A percentile compares a stretch with the other conserved stretches of the same genome.
phyloP scores from a whole-genome alignment of 768 basidiomycete species.

The Candolleomyces eurysporus region DNA sequence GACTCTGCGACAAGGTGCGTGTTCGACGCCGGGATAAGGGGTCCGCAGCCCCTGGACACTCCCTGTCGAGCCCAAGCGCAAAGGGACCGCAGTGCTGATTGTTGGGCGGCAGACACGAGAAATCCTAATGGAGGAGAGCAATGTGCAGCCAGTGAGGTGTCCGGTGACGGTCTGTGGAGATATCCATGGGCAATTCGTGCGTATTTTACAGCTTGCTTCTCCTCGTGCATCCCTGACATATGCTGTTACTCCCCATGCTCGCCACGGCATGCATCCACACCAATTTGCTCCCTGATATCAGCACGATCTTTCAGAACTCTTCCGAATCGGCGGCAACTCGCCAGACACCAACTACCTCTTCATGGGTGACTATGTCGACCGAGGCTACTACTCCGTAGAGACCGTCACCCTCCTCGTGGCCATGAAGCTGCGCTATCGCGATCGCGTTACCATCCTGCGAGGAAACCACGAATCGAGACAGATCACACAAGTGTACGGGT shows the following conservation, averaged over 20 bases:
- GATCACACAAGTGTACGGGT: conserved; percentile 99
- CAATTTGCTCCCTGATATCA: conserved; percentile 34
- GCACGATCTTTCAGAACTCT: conserved; percentile 99
- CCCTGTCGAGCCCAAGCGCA: neutral
- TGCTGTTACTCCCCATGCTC: conserved; percentile 3
- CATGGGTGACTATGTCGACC: conserved; percentile 99
- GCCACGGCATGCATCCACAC: conserved; percentile 6
- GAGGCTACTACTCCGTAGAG: conserved; percentile 99
- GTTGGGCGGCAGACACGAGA: conserved; percentile 60
- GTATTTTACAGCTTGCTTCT: conserved; percentile 37
- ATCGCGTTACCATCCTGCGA: conserved; percentile 95
- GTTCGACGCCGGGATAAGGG: conserved; percentile 13
- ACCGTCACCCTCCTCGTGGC: conserved; percentile 97
- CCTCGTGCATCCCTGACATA: conserved; percentile 3
- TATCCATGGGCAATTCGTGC: conserved; percentile 99
- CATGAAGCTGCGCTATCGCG: conserved; percentile 95
- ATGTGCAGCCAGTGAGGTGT: conserved; percentile 97
- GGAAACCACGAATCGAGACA: conserved; percentile 99
- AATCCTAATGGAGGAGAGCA: conserved; percentile 98
- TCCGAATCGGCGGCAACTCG: conserved; percentile 97
- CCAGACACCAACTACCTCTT: conserved; percentile 99
- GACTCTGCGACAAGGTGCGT: conserved; percentile 96
- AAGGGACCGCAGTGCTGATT: too few species aligned
- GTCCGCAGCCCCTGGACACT: neutral
- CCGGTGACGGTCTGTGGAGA: conserved; percentile 99